Conservation (phyloP, 345 rosid genomes). For the Arabidopsis arenosa region DNA sequence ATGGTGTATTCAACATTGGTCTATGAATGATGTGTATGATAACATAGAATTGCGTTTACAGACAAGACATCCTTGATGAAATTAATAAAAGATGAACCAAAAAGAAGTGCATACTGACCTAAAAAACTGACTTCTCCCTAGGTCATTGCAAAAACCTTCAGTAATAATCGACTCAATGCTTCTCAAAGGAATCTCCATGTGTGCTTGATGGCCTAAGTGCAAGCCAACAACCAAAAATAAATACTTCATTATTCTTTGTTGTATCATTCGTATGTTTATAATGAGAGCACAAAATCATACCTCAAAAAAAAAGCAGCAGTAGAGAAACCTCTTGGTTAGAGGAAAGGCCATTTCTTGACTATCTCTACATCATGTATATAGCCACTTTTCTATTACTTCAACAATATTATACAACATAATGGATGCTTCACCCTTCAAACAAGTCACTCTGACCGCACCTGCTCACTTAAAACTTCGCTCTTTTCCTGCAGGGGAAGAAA, state of each 20-base stretch:
- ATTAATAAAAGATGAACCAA: slow-evolving; percentile 16
- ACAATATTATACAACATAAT: slow-evolving; percentile 33
- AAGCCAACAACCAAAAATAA: slow-evolving; percentile 23
- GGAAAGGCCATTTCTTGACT: slow-evolving; percentile 43
- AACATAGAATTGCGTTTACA: slow-evolving; percentile 23
- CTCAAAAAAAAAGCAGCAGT: slow-evolving; percentile 64
- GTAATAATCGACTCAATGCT: slow-evolving; percentile 27
- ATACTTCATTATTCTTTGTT: neutral
- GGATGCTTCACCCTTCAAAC: slow-evolving; percentile 29
- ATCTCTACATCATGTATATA: slow-evolving; percentile 39
- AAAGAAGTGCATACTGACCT: slow-evolving; percentile 34
- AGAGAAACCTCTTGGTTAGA: slow-evolving; percentile 56
- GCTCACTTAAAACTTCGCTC: slow-evolving; percentile 56
- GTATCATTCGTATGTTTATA: slow-evolving; percentile 7
- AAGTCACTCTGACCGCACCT: slow-evolving; percentile 63
- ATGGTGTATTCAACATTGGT: slow-evolving; percentile 29
- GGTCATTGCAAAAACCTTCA: slow-evolving; percentile 36
- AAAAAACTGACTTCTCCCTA: slow-evolving; percentile 33
- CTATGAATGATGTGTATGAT: slow-evolving; percentile 31
- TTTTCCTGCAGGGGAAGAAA: slow-evolving; percentile 61
- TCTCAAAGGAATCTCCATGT: slow-evolving; percentile 24
- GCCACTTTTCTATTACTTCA: slow-evolving; percentile 28
- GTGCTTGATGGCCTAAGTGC: slow-evolving; percentile 30
- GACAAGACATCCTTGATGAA: neutral
- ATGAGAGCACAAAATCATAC: slow-evolving; percentile 42